These are phyloP conservation scores for Epicoccum nigrum DNA, from an alignment of 2,329 filamentous ascomycete species.

Conservation along the genomic window DNA sequence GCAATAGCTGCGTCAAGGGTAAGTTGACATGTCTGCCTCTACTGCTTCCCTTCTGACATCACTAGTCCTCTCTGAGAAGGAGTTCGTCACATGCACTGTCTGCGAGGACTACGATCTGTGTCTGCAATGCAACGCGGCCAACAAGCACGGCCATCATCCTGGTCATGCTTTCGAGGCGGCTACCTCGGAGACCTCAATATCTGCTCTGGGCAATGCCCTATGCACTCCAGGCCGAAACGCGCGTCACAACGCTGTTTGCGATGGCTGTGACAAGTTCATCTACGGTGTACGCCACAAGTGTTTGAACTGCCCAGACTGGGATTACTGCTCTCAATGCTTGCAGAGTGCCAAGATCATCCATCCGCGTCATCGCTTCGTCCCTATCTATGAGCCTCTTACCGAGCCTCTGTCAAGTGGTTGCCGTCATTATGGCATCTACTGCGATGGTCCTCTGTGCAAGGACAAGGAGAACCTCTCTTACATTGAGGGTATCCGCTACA, in stretches of 20 bases:
- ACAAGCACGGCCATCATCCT: conserved; percentile 89
- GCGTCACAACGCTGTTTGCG: conserved; percentile 87
- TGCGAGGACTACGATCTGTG: conserved; percentile 96
- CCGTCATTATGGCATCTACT: conserved; percentile 85
- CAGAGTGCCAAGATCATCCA: conserved; percentile 71
- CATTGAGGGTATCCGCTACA: conserved; percentile 89
- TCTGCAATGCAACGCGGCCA: conserved; percentile 75
- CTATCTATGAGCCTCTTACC: conserved; percentile 77
- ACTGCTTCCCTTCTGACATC: conserved; percentile 29
- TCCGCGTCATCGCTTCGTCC: conserved; percentile 83
- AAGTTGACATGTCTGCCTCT: conserved; percentile 25
- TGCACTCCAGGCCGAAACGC: conserved; percentile 81
- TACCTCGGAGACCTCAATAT: conserved; percentile 61
- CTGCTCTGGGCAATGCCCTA: conserved; percentile 68
- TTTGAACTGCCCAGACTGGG: conserved; percentile 95
- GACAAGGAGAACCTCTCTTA: conserved; percentile 59
- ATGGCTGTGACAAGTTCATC: conserved; percentile 90
- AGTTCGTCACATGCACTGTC: conserved; percentile 82
- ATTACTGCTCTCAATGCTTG: conserved; percentile 84
- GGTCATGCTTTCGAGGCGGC: conserved; percentile 79
- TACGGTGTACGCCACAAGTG: conserved; percentile 94
- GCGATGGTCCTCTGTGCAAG: conserved; percentile 88
- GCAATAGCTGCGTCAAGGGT: conserved; percentile 73
- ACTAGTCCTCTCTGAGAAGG: conserved; percentile 71
- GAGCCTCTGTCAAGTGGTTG: conserved; percentile 54